Conservation (phyloP, 2,329 filamentous ascomycete species). For the Stagonosporopsis rhizophila region DNA sequence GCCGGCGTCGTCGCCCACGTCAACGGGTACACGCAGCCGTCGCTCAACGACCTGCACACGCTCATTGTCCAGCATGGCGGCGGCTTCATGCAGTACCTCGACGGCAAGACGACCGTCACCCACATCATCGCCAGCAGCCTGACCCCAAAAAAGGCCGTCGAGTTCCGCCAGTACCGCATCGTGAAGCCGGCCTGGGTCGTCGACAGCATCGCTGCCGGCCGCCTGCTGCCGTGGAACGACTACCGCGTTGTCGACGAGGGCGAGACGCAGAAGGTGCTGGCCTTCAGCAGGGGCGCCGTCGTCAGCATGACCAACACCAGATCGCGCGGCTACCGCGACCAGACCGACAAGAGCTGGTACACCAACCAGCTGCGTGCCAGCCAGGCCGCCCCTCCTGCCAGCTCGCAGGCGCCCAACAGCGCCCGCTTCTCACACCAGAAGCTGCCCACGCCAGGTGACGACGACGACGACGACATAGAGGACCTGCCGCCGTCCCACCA, state of each 20-base stretch:
- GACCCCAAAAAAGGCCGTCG: conserved; percentile 90
- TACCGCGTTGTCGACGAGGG: conserved; percentile 89
- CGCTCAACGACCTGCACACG: conserved; percentile 84
- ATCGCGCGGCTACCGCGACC: conserved; percentile 74
- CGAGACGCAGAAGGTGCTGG: conserved; percentile 78
- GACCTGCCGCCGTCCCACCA: conserved; percentile 42
- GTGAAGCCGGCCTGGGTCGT: conserved; percentile 95
- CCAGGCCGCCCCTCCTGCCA: conserved; percentile 13
- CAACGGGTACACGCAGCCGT: conserved; percentile 95
- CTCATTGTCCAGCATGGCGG: conserved; percentile 94
- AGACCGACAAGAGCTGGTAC: conserved; percentile 85
- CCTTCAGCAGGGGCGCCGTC: conserved; percentile 67
- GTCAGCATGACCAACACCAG: conserved; percentile 70
- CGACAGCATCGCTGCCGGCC: conserved; percentile 83
- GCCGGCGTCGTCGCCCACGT: conserved; percentile 89
- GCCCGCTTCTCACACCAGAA: conserved; percentile 36
- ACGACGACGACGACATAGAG: conserved; percentile 34
- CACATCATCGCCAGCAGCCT: conserved; percentile 93
- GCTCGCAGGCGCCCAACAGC: conserved; percentile 27
- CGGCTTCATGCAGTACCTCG: conserved; percentile 91
- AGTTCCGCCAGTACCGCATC: conserved; percentile 86
- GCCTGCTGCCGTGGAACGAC: conserved; percentile 81
- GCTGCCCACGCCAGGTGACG: conserved; percentile 36
- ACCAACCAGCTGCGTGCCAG: conserved; percentile 68
- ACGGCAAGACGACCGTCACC: conserved; percentile 92